Evolutionary conservation across 768 basidiomycete genomes (phyloP).

Genomic region (Atractiella rhizophila): DNA sequence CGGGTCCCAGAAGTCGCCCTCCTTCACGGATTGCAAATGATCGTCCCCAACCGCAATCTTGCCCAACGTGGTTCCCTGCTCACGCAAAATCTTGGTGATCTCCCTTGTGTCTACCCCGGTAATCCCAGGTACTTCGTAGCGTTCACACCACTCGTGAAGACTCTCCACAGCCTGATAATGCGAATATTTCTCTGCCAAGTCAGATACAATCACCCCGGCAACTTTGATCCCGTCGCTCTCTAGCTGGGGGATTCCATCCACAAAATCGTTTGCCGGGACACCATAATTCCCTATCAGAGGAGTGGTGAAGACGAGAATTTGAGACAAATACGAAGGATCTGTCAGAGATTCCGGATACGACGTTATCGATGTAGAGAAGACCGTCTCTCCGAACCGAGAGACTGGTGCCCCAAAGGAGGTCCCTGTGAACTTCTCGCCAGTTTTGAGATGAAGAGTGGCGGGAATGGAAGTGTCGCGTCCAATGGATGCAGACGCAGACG

Average conservation of each 20-base stretch:
- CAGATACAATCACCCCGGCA: constrained; percentile 71
- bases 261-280: constrained; percentile 45
- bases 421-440: constrained; percentile 75
- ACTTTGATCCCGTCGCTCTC: constrained; percentile 79
- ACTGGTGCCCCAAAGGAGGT: constrained; percentile 65
- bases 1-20: constrained; percentile 77
- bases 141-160: constrained; percentile 72
- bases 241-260: constrained; percentile 43
- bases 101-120: constrained; percentile 96
- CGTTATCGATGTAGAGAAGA: constrained; percentile 95
- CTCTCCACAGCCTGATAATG: constrained; percentile 87
- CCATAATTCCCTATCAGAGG: constrained; percentile 98
- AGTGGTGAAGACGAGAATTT: constrained; percentile 94
- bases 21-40: constrained; percentile 30
- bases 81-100: constrained; percentile 72
- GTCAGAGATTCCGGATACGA: constrained; percentile 99
- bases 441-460: constrained; percentile 71
- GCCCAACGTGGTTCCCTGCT: constrained; percentile 90
- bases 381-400: constrained; percentile 84
- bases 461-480: constrained; percentile 27
- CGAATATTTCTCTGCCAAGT: constrained; percentile 81
- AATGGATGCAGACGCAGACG: too few species aligned
- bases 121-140: constrained; percentile 69
- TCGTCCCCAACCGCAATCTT: constrained; percentile 65
- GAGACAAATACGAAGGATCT: constrained; percentile 90